Base-by-base conservation (phyloP, 179 eudicot species). In the Sideroxylon spinosum region DNA sequence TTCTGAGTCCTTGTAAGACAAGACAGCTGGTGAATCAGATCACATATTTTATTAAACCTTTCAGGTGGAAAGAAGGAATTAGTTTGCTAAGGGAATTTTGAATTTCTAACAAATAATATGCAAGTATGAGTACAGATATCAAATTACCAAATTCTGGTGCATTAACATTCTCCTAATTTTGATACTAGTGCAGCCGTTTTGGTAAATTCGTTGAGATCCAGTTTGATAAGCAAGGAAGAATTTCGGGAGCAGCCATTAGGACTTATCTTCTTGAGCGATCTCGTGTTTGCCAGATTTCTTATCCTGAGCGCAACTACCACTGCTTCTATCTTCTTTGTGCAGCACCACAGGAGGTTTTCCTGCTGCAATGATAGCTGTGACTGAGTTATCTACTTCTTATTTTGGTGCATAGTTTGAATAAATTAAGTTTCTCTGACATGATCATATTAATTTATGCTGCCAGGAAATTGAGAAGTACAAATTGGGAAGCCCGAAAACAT, bases 181-280 rank as follows among this genome's bases (percentile, higher is more conserved):
- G 26, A 64, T 74, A 65, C 11, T 80, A 29, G 62, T 87, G 88
- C 93, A 95, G 99, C 61, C 99, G 99, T 78, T 95, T 95, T 79
- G 99, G 99, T 77, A 95, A 95, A 88, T 95, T 95, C 79, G 98
- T 93, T 70, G 99, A 95, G 91, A 93, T 95, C 80, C 99, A 95
- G 74, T 95, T 95, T 83, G 98, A 95, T 88, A 93, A 91, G 86
- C 92, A 90, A 76, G 99, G 99, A 76, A 90, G 98, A 88, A 95
- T 95, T 86, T 95, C 99, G 57, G 99, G 99, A 86, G 99, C 99
- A 64, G 98, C 99, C 66, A 89, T 95, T 83, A 91, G 99, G 84
- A 95, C 99, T 44, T 95, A 95, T 81, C 98, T 95, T 79, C 84
- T 95, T 67, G 99, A 95, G 86, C 85, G 99, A 84, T 95, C 99